Base-by-base conservation (phyloP, 768 basidiomycete genomes). In the Naematelia aurantialba region DNA sequence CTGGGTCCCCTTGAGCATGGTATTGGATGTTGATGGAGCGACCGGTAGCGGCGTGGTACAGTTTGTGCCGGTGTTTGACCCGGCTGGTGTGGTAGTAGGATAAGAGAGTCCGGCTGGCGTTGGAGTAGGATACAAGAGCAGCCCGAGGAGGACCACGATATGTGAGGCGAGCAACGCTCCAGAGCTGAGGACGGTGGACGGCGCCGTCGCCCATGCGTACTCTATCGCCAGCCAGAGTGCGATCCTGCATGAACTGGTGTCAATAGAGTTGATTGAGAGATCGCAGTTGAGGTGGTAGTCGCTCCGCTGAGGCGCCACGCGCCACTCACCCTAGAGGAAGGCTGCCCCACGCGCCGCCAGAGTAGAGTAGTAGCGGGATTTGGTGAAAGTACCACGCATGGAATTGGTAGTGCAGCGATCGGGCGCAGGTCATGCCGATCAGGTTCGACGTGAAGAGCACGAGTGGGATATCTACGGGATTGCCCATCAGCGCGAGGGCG, bases 321-420 rank as follows among this genome's bases (percentile, higher is more conserved):
- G 27, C 26, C 13, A 11, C 62, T 51, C 42, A 59, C 47, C 64
- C 70, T 29, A 61, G 21, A 2, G 31, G 78, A 13, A 44, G 57
- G 83, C 61, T 69, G 89, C 89, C 85, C 88, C 34, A 87, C 17
- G 72, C 85, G 2, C 65, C 65, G 10, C 72, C 69, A 10, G 49
- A 85, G 83, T 85, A 92, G 2, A 84, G 79, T 26, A 98, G 76
- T 71, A 93, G 86, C 0, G 94, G 91, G 30, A 94, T 75, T 68
- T 93, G 90, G 57, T 89, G 87, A 10, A 87, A 89, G 74, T 97
- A 97, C 96, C 96, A 99, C 4, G 89, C 86, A 76, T 96, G 96
- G 78, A 99, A 99, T 67, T 99, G 96, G 74, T 97, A 97, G 74
- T 99, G 96, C 45, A 99, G 79, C 10, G 94, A 97, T 19, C 96